These are phyloP conservation scores for Artemisia annua DNA, from an alignment of 129 eudicot species.

Conservation along the genomic window DNA sequence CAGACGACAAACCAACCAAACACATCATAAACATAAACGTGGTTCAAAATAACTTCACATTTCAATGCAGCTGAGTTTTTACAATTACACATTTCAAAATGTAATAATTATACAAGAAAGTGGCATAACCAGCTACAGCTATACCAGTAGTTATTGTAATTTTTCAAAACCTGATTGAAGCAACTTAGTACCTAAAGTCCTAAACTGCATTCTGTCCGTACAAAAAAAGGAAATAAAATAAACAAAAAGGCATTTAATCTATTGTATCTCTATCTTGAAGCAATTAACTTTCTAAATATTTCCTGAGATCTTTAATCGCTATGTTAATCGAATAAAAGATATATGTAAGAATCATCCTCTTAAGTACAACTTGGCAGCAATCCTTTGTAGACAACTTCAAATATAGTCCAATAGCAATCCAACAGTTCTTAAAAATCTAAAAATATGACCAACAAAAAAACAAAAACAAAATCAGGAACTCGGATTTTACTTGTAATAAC, in stretches of 20 bases:
- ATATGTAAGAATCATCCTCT: conserved; percentile 18
- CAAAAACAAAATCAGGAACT: conserved; percentile 14
- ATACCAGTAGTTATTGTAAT: conserved; percentile 16
- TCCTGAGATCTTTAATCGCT: conserved; percentile 18
- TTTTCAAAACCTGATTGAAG: conserved; percentile 28
- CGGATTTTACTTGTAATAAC: background rate
- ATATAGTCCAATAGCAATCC: conserved; percentile 15
- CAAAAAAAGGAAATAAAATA: background rate
- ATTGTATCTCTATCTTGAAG: conserved; percentile 17
- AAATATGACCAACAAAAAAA: conserved; percentile 16
- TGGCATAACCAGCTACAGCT: background rate
- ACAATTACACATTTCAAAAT: conserved; percentile 23
- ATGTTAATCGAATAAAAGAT: conserved; percentile 19
- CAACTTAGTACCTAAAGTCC: conserved; percentile 28
- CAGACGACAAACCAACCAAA: background rate
- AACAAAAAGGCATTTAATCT: conserved; percentile 6
- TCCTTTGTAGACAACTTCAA: background rate
- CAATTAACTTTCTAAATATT: conserved; percentile 10
- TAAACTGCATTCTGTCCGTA: conserved; percentile 20
- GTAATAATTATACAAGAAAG: conserved; percentile 8
- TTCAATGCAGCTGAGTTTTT: conserved; percentile 18
- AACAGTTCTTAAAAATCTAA: conserved; percentile 12
- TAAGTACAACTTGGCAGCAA: conserved; percentile 24
- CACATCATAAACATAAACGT: background rate
- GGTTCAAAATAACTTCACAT: conserved; percentile 18